Evolutionary conservation across 2,329 filamentous ascomycete species (phyloP).

Genomic region (Colletotrichum ledebouriae): DNA sequence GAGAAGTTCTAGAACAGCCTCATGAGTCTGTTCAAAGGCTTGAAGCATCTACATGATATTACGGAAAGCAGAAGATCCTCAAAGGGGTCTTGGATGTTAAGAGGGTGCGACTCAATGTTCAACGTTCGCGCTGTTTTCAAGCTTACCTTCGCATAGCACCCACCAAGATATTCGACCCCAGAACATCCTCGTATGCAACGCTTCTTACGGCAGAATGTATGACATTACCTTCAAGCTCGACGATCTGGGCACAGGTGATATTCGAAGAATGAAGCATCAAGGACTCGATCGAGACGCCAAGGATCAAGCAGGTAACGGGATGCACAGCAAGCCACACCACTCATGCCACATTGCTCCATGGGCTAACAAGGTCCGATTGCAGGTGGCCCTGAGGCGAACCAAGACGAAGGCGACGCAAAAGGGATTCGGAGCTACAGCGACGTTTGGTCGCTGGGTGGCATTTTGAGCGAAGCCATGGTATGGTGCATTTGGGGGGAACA

Average conservation of each 20-base stretch:
- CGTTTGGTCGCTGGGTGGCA: neutral
- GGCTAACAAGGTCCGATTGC: neutral
- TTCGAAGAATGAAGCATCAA: neutral
- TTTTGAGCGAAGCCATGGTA: neutral
- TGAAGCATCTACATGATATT: slow-evolving; percentile 8
- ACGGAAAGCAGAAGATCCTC: neutral
- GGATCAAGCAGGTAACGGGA: neutral
- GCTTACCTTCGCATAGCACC: neutral
- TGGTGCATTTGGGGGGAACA: neutral
- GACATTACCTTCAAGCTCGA: neutral
- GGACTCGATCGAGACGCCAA: neutral
- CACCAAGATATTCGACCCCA: slow-evolving; percentile 23
- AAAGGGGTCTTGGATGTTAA: neutral
- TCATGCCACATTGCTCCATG: neutral
- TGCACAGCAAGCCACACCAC: slow-evolving; percentile 6
- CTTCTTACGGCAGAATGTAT: neutral
- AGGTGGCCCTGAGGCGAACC: neutral
- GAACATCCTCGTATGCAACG: slow-evolving; percentile 10
- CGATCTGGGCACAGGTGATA: neutral
- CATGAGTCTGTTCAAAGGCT: neutral
- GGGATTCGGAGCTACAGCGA: neutral
- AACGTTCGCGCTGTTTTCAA: neutral
- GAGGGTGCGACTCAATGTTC: neutral
- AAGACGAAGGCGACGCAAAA: neutral
- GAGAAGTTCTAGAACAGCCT: neutral